Evolutionary conservation across 331 rosid genomes (phyloP).

Genomic region (Saraca asoca): DNA sequence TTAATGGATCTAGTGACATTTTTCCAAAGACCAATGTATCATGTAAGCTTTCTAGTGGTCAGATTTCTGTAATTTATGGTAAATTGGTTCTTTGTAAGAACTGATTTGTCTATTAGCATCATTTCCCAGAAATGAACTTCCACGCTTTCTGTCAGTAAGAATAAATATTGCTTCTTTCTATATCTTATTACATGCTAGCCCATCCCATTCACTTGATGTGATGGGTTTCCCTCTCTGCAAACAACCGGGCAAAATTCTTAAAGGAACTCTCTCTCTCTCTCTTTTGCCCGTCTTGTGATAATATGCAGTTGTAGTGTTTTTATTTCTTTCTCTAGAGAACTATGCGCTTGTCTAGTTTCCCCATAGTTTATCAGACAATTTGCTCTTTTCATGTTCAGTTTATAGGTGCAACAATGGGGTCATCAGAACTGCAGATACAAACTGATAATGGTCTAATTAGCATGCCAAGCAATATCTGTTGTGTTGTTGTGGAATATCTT

Average conservation of each 20-base stretch:
- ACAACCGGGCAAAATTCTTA: no score
- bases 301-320: neutral
- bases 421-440: constrained; percentile 89
- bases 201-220: constrained; percentile 12
- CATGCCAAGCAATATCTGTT: constrained; percentile 88
- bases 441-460: constrained; percentile 80
- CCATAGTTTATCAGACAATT: constrained; percentile 6
- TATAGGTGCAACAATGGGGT: constrained; percentile 96
- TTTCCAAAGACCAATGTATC: constrained; percentile 9
- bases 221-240: constrained; percentile 3
- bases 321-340: neutral
- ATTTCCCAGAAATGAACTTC: constrained; percentile 19
- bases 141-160: neutral
- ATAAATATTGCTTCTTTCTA: neutral
- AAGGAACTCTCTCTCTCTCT: no score
- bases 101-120: constrained; percentile 7
- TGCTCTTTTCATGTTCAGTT: constrained; percentile 56
- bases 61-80: constrained; percentile 24
- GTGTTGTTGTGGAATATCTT: constrained; percentile 98
- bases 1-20: constrained; percentile 4
- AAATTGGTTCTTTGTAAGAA: constrained; percentile 21
- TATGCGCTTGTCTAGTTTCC: constrained; percentile 21
- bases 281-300: no score
- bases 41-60: constrained; percentile 21
- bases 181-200: no score